Base-by-base conservation (phyloP, 345 rosid species). In the Zanthoxylum bungeanum region DNA sequence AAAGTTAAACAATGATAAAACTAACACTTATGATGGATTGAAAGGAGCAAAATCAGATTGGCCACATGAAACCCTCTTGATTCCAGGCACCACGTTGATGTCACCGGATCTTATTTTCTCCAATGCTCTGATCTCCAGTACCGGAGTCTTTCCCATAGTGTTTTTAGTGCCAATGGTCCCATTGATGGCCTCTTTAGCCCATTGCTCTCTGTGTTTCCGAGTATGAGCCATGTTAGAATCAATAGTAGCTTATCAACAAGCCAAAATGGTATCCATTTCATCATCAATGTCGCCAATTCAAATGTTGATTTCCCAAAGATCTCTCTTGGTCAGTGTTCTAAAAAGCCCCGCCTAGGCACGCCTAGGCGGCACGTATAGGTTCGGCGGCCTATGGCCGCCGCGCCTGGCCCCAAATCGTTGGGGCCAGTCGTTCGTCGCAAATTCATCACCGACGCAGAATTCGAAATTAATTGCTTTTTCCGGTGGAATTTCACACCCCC, bases 261-360 rank as follows among this genome's bases (percentile, higher is more conserved):
- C 94, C 97, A 86, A 6, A 90, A 66, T 1, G 98, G 94, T 10
- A 90, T 66, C 98, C 96, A 92, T 40, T 59, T 84, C 84, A 88
- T 74, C 72, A 92, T 39, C 57, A 70, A 44, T 70, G 84, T 77
- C 0, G 89, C 88, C 47, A 86, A 67, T 77, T 89, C 89, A 25
- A 87, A 92, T 30, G 94, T 83, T 0, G 94, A 89, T 74, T 77
- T 85, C 22, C 94, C 92, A 65, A 84, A 56, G 52, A 85, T 51
- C 73, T 89, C 91, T 70, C 90, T 87, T 1, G 91, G n/a, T n/a
- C n/a, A n/a, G n/a, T n/a, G n/a, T n/a, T n/a, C n/a, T n/a, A n/a
- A n/a, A n/a, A n/a, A n/a, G n/a, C n/a, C n/a, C n/a, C n/a, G n/a
- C n/a, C n/a, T n/a, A n/a, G n/a, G n/a, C n/a, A n/a, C n/a, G n/a